Percentiles rank a stretch among this genome's conserved stretches.
Evolutionary conservation across 805 yeast species (phyloP).

Genomic region (Wickerhamomyces ciferrii): DNA sequence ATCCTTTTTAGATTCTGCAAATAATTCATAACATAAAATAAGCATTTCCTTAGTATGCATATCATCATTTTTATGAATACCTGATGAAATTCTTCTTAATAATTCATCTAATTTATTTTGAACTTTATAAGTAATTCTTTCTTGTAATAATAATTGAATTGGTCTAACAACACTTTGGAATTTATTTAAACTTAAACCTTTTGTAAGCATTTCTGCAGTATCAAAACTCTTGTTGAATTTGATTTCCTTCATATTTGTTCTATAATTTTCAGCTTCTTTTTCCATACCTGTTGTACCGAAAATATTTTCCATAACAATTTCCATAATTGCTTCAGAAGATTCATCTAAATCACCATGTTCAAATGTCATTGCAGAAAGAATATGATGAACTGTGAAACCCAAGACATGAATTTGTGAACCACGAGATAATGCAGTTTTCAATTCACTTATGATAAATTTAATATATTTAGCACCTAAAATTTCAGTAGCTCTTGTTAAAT

Average conservation of each 20-base stretch:
- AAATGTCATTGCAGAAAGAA: conserved; percentile 53
- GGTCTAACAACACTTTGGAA: conserved; percentile 65
- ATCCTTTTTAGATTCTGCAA: conserved; percentile 41
- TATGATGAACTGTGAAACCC: conserved; percentile 78
- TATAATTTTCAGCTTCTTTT: conserved; percentile 91
- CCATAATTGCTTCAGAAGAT: conserved; percentile 52
- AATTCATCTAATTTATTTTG: conserved; percentile 78
- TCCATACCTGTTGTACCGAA: conserved; percentile 93
- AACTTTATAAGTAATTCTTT: conserved; percentile 58
- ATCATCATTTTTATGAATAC: conserved; percentile 67
- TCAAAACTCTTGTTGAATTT: conserved; percentile 86
- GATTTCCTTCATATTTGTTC: conserved; percentile 82
- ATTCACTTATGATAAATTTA: conserved; percentile 69
- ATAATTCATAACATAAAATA: conserved; percentile 69
- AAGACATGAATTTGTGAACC: conserved; percentile 94
- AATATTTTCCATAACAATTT: conserved; percentile 82
- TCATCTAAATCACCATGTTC: conserved; percentile 74
- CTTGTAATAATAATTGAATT: conserved; percentile 55
- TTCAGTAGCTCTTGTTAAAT: conserved; percentile 57
- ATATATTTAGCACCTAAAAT: conserved; percentile 72
- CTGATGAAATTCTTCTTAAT: conserved; percentile 70
- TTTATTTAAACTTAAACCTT: conserved; percentile 50
- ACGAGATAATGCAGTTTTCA: conserved; percentile 70
- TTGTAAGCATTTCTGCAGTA: conserved; percentile 72
- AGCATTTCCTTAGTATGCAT: conserved; percentile 53